These are phyloP conservation scores for Hondaea fermentalgiana DNA, from an alignment of 108 stramenopile genomes.

Conservation along the genomic window DNA sequence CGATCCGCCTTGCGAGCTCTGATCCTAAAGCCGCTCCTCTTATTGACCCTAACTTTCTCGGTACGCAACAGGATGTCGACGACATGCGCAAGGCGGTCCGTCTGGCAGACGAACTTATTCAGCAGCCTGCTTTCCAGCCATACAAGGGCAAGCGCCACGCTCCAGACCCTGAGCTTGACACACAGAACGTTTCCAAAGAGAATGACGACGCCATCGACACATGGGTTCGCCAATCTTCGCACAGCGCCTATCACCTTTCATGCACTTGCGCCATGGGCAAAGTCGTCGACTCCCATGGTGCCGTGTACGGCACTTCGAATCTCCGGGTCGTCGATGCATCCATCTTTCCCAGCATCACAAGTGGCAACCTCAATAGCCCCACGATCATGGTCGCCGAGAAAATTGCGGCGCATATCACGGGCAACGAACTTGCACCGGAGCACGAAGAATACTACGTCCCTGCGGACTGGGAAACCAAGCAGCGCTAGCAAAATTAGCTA, in stretches of 20 bases:
- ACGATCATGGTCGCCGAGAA: constrained; percentile 29
- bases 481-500: neutral
- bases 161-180: neutral
- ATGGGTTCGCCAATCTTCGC: neutral
- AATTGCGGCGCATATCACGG: constrained; percentile 2
- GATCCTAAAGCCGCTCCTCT: neutral
- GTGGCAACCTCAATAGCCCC: constrained; percentile 22
- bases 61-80: constrained; percentile 12
- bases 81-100: constrained; percentile 19
- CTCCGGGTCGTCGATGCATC: constrained; percentile 19
- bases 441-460: neutral
- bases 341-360: constrained; percentile 19
- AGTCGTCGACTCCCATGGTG: neutral
- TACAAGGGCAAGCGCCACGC: constrained; percentile 2
- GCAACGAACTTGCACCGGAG: neutral
- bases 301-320: neutral
- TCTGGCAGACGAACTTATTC: constrained; percentile 12
- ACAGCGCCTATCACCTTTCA: constrained; percentile 21
- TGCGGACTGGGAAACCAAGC: constrained; percentile 10
- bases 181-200: neutral
- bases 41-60: constrained; percentile 25
- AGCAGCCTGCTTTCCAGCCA: constrained; percentile 10
- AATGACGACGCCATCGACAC: neutral
- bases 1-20: neutral
- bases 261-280: constrained; percentile 26